Evolutionary conservation across 306 rosid species (phyloP), one percentile per base, ranked within the genome.

Genomic region (Dalbergia oliveri): DNA sequence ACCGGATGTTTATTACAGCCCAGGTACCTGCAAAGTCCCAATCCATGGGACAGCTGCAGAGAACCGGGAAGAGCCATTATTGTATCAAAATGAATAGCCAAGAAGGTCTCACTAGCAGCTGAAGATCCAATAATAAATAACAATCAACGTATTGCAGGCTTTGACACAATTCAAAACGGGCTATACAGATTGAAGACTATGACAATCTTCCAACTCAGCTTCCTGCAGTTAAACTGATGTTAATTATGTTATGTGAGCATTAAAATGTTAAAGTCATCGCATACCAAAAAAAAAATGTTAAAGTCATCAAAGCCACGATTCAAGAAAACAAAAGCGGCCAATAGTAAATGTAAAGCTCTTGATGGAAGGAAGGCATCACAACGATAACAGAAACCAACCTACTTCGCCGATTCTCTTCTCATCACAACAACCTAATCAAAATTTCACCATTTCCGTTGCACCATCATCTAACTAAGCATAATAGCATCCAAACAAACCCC

Each of bases 51-150:
- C 82, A 93, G 77, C 79, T 93, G 96, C 97, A 93, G 81, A 26
- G 95, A 95, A 88, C 93, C 91, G 64, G 90, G 84, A 78, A 89
- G 88, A 86, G 90, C 94, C 99, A 95, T 95, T 76, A 9, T 78
- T 75, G 73, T 50, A 66, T 81, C 39, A 69, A 77, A 83, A 69
- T 35, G 41, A 75, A 65, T 64, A 31, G 51, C 81, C 79, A 77
- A 82, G 75, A 65, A 71, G 72, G 82, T 51, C 68, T 82, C 73
- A 3, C 81, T 67, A 73, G 71, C 70, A 61, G 81, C 86, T 61
- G n/a, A 63, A 71, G 79, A 82, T 35, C 70, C 50, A 50, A 74
- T 19, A 14, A 56, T 16, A 53, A 50, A 71, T n/a, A 14, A 56
- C 18, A 53, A 23, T 51, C 66, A 60, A 75, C 64, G 23, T 59